These are phyloP conservation scores for Phytophthora citrophthora DNA, from an alignment of 352 stramenopile genomes.

Conservation along the genomic window DNA sequence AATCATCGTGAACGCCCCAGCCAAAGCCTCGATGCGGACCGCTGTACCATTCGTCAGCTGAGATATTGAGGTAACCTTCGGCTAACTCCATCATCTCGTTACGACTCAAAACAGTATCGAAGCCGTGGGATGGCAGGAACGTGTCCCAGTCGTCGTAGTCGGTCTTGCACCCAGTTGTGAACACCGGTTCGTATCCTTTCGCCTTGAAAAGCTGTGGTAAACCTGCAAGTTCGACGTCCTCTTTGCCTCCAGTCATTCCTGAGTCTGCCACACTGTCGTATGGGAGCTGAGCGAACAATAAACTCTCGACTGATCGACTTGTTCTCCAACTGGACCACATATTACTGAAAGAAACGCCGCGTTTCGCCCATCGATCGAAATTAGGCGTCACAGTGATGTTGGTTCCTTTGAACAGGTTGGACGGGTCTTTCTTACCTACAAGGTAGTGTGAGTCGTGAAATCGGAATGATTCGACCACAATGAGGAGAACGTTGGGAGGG, in stretches of 20 bases:
- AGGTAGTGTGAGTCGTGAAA: conserved; percentile 62
- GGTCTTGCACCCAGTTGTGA: conserved; percentile 49
- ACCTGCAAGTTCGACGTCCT: conserved; percentile 37
- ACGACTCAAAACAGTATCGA: conserved; percentile 49
- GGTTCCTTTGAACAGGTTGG: conserved; percentile 43
- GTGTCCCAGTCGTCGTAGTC: conserved; percentile 58
- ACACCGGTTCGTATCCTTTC: conserved; percentile 57
- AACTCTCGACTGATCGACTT: conserved; percentile 63
- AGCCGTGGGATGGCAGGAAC: conserved; percentile 58
- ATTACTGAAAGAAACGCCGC: conserved; percentile 56
- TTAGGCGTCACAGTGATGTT: conserved; percentile 49
- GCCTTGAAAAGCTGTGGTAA: conserved; percentile 59
- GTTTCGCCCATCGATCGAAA: conserved; percentile 57
- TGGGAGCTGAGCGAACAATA: conserved; percentile 57
- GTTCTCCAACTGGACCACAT: conserved; percentile 70
- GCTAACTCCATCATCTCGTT: conserved; percentile 50
- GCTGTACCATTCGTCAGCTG: conserved; percentile 38
- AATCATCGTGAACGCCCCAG: conserved; percentile 64
- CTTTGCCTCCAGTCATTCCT: conserved; percentile 39
- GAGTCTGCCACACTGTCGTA: conserved; percentile 47
- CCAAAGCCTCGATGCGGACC: conserved; percentile 13
- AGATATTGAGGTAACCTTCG: conserved; percentile 43
- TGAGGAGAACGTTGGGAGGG: conserved; percentile 56
- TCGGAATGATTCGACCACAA: conserved; percentile 63
- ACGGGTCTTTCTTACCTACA: conserved; percentile 40